Evolutionary conservation across 768 basidiomycete genomes (phyloP), one percentile per base, ranked within the genome.

Genomic region (Gloeopeniophorella convolvens): DNA sequence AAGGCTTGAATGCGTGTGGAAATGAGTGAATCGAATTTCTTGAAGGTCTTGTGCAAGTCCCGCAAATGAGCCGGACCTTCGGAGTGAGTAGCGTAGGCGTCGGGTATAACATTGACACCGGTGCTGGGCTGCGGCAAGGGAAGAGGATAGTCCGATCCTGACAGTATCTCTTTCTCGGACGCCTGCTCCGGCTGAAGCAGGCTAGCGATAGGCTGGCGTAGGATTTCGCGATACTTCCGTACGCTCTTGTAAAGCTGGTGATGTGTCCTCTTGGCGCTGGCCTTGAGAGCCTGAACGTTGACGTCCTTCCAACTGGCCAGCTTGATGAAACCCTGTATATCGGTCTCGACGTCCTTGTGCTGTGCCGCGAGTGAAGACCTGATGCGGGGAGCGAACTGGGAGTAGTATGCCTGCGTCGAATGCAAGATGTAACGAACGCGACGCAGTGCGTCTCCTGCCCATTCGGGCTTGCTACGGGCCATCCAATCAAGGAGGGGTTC

Each of bases 301-400:
- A 93, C 72, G 62, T 99, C 96, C 66, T 89, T 96, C 96, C 96
- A 98, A 61, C 93, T 97, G 2, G 96, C 96, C 37, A 99, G 73
- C 65, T 93, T 95, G 72, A 98, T 85, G 63, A 92, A 84, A 36
- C 78, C 82, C 50, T 74, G 78, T 44, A 97, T 76, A 48, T 94
- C 87, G 59, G 82, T 85, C 66, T 97, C 91, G 27, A 96, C 64
- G 0, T 59, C 61, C 1, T 65, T 66, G 42, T 83, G 77, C 61
- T 88, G 83, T 15, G 73, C 65, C 3, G 62, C 58, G 24, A 96
- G 67, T n/a, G 70, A 71, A 2, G 67, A 60, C 2, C 66, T 59
- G 24, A 93, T 63, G 11, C 68, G 62, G 1, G 68, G 56, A 15
- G 71, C 63, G 65, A 83, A 91, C 40, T 86, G 75, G n/a, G 62